phyloP scores from a whole-genome alignment of 192 early-diverging fungal genomes.

The Coemansia sp. region DNA sequence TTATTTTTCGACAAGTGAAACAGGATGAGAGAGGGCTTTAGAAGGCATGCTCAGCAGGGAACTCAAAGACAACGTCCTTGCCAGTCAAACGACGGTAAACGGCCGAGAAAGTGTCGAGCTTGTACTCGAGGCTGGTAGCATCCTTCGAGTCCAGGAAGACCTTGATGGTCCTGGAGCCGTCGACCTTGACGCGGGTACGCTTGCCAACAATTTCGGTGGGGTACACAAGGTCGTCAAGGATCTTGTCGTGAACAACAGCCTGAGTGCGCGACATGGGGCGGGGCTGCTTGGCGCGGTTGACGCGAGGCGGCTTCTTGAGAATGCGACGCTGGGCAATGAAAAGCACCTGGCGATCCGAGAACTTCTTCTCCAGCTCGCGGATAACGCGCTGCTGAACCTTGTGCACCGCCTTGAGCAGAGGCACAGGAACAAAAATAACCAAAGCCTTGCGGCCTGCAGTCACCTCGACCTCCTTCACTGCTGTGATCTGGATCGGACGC shows the following conservation, averaged over 20 bases:
- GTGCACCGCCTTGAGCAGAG: slow-evolving; percentile 90
- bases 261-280: slow-evolving; percentile 96
- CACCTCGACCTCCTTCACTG: slow-evolving; percentile 96
- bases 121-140: slow-evolving; percentile 95
- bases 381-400: slow-evolving; percentile 94
- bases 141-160: slow-evolving; percentile 98
- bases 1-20: background rate
- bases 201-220: slow-evolving; percentile 99
- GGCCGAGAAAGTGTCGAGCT: slow-evolving; percentile 95
- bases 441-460: slow-evolving; percentile 95
- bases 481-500: slow-evolving; percentile 88
- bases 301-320: slow-evolving; percentile 88
- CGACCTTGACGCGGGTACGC: slow-evolving; percentile 94
- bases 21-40: slow-evolving; percentile 13
- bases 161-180: slow-evolving; percentile 93
- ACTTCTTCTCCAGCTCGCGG: slow-evolving; percentile 99
- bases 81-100: slow-evolving; percentile 95
- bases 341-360: slow-evolving; percentile 98
- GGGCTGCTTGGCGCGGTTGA: slow-evolving; percentile 84
- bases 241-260: slow-evolving; percentile 93
- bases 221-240: slow-evolving; percentile 97
- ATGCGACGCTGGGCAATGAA: slow-evolving; percentile 94
- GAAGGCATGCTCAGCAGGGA: slow-evolving; percentile 65
- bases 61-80: slow-evolving; percentile 99
- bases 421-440: slow-evolving; percentile 96